Percentiles rank a stretch among this genome's conserved stretches.
These are phyloP conservation scores for Ophiobolus disseminans DNA, from an alignment of 2,329 filamentous ascomycete genomes.

Conservation along the genomic window DNA sequence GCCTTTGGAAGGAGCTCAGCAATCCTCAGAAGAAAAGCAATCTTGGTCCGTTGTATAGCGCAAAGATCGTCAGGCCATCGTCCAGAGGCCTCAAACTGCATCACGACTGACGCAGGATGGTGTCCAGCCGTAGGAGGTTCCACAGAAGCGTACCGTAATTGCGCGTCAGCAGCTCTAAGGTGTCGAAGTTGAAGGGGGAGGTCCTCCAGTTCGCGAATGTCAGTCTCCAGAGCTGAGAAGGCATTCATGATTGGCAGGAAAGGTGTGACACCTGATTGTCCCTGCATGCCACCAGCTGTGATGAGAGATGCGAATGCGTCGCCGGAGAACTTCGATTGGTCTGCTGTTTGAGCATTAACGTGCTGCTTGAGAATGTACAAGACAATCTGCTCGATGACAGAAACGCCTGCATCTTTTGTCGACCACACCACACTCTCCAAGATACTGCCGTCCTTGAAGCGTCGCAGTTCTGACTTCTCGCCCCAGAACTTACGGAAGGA, in stretches of 20 bases:
- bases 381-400: slow-evolving; percentile 81
- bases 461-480: slow-evolving; percentile 86
- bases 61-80: slow-evolving; percentile 92
- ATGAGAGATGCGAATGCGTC: slow-evolving; percentile 57
- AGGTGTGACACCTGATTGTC: slow-evolving; percentile 53
- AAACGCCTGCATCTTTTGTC: slow-evolving; percentile 63
- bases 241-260: slow-evolving; percentile 75
- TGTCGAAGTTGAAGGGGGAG: slow-evolving; percentile 87
- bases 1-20: slow-evolving; percentile 72
- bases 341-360: slow-evolving; percentile 65
- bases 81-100: slow-evolving; percentile 92
- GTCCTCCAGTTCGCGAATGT: slow-evolving; percentile 79
- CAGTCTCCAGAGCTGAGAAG: slow-evolving; percentile 75
- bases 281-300: slow-evolving; percentile 42
- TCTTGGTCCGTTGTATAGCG: slow-evolving; percentile 91
- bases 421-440: slow-evolving; percentile 90
- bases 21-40: slow-evolving; percentile 81
- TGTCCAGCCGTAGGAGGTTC: slow-evolving; percentile 57
- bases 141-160: slow-evolving; percentile 76
- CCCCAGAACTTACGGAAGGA: slow-evolving; percentile 94
- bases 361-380: slow-evolving; percentile 74
- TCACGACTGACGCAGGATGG: slow-evolving; percentile 74
- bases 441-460: slow-evolving; percentile 95
- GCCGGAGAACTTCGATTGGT: slow-evolving; percentile 55
- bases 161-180: slow-evolving; percentile 73